Conservation (phyloP, 495 filamentous ascomycete genomes). For the Aspergillus bertholletiae region DNA sequence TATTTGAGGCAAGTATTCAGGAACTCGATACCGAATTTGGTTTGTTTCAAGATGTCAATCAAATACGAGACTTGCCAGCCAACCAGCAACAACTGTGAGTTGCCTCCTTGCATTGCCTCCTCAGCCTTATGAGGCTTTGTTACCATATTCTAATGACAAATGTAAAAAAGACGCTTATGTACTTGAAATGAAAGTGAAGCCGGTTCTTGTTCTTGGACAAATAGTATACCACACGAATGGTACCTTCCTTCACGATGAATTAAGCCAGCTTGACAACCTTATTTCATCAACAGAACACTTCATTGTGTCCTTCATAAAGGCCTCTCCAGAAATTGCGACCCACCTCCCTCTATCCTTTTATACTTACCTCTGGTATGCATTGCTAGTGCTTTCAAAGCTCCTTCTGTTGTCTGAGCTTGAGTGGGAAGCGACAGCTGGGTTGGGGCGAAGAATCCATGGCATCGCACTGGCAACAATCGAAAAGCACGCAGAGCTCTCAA, state of each 20-base stretch:
- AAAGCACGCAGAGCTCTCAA: not conserved
- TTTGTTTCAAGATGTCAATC: not conserved
- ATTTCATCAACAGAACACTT: not conserved
- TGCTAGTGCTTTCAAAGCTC: conserved; percentile 2
- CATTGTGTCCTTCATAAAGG: not conserved
- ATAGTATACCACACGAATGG: not conserved
- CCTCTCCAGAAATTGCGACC: no score
- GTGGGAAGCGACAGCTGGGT: not conserved
- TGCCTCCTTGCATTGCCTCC: no score
- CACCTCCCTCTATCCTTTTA: not conserved
- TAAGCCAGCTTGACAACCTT: not conserved
- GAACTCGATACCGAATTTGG: not conserved
- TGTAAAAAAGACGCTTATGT: no score
- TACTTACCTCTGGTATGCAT: conserved; percentile 4
- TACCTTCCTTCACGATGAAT: not conserved
- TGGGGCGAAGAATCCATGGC: not conserved
- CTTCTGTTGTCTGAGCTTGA: conserved; percentile 2
- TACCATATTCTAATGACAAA: no score
- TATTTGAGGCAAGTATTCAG: not conserved
- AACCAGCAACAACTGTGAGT: not conserved
- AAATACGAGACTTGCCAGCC: not conserved
- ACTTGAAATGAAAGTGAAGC: not conserved
- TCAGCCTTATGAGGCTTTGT: no score
- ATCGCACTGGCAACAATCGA: not conserved
- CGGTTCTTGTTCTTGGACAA: conserved; percentile 5